Evolutionary conservation across 306 rosid genomes (phyloP).

Genomic region (Carpinus fangiana): DNA sequence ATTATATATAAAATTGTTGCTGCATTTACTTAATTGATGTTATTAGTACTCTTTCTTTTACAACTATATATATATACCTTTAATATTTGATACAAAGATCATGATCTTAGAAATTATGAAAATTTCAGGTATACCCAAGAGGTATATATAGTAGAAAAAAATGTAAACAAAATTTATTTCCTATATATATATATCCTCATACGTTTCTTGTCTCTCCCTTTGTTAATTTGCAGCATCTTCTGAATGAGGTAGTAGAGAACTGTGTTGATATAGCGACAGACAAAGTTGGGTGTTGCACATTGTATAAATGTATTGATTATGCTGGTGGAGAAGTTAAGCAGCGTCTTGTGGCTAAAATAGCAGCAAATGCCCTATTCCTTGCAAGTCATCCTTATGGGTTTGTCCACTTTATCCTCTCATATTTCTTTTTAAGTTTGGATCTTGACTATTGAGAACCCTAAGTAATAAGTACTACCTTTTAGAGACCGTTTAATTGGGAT

Average conservation of each 20-base stretch:
- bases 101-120: no score
- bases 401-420: not conserved
- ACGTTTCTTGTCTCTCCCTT: not conserved
- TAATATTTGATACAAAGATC: no score
- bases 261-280: slow-evolving; percentile 33
- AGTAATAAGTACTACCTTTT: not conserved
- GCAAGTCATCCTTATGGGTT: slow-evolving; percentile 47
- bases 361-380: slow-evolving; percentile 18
- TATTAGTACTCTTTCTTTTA: no score
- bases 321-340: not conserved
- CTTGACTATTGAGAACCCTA: not conserved
- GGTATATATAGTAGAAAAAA: no score
- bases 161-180: no score
- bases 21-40: no score
- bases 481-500: no score
- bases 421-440: not conserved
- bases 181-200: no score
- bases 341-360: slow-evolving; percentile 7
- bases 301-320: slow-evolving; percentile 27
- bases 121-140: no score
- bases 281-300: slow-evolving; percentile 27
- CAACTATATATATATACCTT: no score
- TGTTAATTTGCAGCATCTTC: slow-evolving; percentile 24
- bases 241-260: slow-evolving; percentile 20
- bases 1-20: no score